A percentile compares a stretch with the other conserved stretches of the same genome.
These are phyloP conservation scores for Leccinum pachyderme DNA, from an alignment of 1,284 basidiomycete genomes.

Conservation along the genomic window DNA sequence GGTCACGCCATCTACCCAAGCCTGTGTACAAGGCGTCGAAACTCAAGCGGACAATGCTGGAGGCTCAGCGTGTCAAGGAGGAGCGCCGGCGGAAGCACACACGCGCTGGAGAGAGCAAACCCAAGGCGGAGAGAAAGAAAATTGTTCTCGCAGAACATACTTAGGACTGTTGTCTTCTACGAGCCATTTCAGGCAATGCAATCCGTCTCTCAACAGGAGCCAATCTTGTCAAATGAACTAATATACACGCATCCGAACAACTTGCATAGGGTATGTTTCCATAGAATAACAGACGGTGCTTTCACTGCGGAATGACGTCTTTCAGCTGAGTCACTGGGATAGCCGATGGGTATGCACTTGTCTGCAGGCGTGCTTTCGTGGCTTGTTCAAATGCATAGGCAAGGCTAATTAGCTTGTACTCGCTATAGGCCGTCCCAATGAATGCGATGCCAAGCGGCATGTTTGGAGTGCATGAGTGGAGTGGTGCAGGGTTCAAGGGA, in stretches of 20 bases:
- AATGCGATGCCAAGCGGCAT: constrained; percentile 53
- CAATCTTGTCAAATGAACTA: background rate
- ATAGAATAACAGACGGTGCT: background rate
- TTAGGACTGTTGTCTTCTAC: constrained; percentile 29
- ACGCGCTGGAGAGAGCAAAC: constrained; percentile 82
- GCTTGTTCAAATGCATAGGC: constrained; percentile 58
- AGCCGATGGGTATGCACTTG: constrained; percentile 44
- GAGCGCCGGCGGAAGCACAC: constrained; percentile 89
- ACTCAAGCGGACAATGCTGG: constrained; percentile 93
- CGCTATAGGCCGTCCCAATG: constrained; percentile 51
- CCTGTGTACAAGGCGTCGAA: constrained; percentile 85
- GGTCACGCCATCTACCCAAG: constrained; percentile 86
- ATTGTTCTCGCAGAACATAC: constrained; percentile 78
- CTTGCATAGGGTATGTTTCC: constrained; percentile 6
- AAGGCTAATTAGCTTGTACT: constrained; percentile 45
- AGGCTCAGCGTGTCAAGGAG: constrained; percentile 88
- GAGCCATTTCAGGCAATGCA: constrained; percentile 4
- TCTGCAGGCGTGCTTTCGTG: constrained; percentile 44
- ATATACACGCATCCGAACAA: constrained; percentile 3
- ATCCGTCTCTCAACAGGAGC: constrained; percentile 6
- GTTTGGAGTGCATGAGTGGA: constrained; percentile 38
- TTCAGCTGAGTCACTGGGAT: constrained; percentile 50
- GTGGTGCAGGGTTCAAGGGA: constrained; percentile 26
- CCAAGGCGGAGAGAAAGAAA: constrained; percentile 90
- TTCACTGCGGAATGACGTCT: constrained; percentile 36